phyloP scores from a whole-genome alignment of 495 filamentous ascomycete species.

The Penicillium nucicola region DNA sequence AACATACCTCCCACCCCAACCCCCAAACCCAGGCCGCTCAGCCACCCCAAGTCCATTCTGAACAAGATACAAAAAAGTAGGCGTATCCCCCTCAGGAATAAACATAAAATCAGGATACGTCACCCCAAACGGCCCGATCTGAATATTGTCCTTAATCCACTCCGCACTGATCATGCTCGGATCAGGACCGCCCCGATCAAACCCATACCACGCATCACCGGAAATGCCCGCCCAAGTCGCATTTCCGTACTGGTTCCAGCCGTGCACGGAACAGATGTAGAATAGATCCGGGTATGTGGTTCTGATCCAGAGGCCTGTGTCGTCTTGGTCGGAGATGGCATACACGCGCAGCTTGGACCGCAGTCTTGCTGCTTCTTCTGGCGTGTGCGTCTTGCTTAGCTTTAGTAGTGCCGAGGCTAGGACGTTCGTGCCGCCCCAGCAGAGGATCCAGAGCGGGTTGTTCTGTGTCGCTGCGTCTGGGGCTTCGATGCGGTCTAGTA shows the following conservation, averaged over 20 bases:
- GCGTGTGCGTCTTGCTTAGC: slow-evolving; percentile 19
- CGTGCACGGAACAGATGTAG: slow-evolving; percentile 42
- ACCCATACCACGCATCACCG: slow-evolving; percentile 34
- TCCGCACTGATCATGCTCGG: slow-evolving; percentile 24
- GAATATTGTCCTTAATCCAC: slow-evolving; percentile 41
- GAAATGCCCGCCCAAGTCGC: slow-evolving; percentile 44
- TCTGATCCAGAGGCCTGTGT: slow-evolving; percentile 43
- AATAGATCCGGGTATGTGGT: slow-evolving; percentile 38
- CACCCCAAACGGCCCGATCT: slow-evolving; percentile 36
- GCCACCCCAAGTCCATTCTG: slow-evolving; percentile 41
- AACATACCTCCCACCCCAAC: slow-evolving; percentile 32
- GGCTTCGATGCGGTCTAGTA: slow-evolving; percentile 20
- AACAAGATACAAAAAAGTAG: slow-evolving; percentile 39
- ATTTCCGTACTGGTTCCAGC: slow-evolving; percentile 38
- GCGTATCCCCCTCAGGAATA: slow-evolving; percentile 44
- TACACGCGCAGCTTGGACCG: slow-evolving; percentile 39
- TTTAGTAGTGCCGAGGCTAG: slow-evolving; percentile 38
- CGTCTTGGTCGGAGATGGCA: slow-evolving; percentile 46
- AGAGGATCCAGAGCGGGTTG: slow-evolving; percentile 36
- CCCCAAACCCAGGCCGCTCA: slow-evolving; percentile 36
- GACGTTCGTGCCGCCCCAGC: slow-evolving; percentile 46
- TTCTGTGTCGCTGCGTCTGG: background rate
- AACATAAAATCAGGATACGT: slow-evolving; percentile 38
- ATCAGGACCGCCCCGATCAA: slow-evolving; percentile 41
- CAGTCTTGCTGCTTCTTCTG: slow-evolving; percentile 20